Evolutionary conservation across 768 basidiomycete genomes (phyloP), one percentile per base, ranked within the genome.

Genomic region (Lepiota brunneoincarnata): DNA sequence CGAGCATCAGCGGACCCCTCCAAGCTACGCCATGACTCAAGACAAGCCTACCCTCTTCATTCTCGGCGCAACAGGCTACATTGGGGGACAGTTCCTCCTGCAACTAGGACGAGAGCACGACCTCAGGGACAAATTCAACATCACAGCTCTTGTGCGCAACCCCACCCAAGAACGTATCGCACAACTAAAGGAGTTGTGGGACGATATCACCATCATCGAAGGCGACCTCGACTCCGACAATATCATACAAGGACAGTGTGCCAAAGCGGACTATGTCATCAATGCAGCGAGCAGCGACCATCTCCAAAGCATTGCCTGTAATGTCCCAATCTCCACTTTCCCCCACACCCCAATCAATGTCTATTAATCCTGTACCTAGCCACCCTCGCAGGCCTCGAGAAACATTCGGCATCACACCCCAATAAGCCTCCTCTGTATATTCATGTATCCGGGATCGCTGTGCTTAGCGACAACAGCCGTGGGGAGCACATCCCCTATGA

Each of bases 21-120:
- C 31, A 31, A 31, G 7, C 31, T 2, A 31, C 6, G 4, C 2
- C 4, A 31, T 31, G 31, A 9, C 31, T 31, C 31, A 3, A 31
- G 31, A 31, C 3, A 31, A 31, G 31, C 31, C 31, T 31, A 31
- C 31, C 10, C 61, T 76, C 52, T 73, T 78, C 61, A 65, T 76
- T 48, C 63, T 77, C 14, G 76, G 76, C 6, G 76, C 75, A 0
- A 75, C 75, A 2, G 75, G 76, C 17, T 76, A 71, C 60, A 61
- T 77, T 35, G 74, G 74, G 18, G 74, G 70, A 17, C 71, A 76
- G 48, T 68, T 77, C 55, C 61, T 77, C 4, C 12, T 65, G 1
- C 51, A 67, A 15, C 61, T 75, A 5, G 69, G 67, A 10, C 60
- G 62, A 39, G 68, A 71, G 21, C 48, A 42, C 1, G 31, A 11